A percentile compares a stretch with the other conserved stretches of the same genome.
Conservation (phyloP, 192 early-diverging fungal genomes). For the Umbelopsis sp. region DNA sequence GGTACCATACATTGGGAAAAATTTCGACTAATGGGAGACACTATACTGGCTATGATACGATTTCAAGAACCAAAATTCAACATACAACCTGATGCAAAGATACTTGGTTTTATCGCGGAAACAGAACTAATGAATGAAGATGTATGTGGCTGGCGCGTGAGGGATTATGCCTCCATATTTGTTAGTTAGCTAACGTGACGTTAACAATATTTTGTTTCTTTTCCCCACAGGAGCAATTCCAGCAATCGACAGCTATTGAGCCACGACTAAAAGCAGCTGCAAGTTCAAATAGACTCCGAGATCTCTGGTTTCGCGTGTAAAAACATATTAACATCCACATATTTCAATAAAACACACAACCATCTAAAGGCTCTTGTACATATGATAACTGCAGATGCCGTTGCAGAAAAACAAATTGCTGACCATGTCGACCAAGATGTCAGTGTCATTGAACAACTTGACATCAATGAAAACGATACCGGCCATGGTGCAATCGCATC, state of each 20-base stretch:
- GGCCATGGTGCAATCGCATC: not conserved
- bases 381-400: conserved; percentile 8
- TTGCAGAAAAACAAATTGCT: not conserved
- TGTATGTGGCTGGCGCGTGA: conserved; percentile 18
- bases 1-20: conserved; percentile 75
- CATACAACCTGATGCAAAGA: conserved; percentile 19
- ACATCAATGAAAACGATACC: not conserved
- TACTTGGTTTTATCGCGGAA: conserved; percentile 28
- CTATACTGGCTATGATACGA: conserved; percentile 26
- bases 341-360: conserved; percentile 11
- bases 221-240: conserved; percentile 37
- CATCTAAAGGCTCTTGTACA: conserved; percentile 11
- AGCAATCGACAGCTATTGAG: conserved; percentile 39
- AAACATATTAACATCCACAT: conserved; percentile 10
- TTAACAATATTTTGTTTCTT: conserved; percentile 14
- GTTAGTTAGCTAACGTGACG: not conserved
- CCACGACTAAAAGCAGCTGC: conserved; percentile 27
- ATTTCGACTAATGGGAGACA: conserved; percentile 60
- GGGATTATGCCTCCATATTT: not conserved
- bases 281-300: conserved; percentile 19
- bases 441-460: not conserved
- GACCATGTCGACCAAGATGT: not conserved
- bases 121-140: conserved; percentile 28
- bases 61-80: conserved; percentile 26
- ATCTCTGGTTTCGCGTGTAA: conserved; percentile 24